These are phyloP conservation scores for Pichia membranifaciens DNA, from an alignment of 805 yeast genomes.

Conservation along the genomic window DNA sequence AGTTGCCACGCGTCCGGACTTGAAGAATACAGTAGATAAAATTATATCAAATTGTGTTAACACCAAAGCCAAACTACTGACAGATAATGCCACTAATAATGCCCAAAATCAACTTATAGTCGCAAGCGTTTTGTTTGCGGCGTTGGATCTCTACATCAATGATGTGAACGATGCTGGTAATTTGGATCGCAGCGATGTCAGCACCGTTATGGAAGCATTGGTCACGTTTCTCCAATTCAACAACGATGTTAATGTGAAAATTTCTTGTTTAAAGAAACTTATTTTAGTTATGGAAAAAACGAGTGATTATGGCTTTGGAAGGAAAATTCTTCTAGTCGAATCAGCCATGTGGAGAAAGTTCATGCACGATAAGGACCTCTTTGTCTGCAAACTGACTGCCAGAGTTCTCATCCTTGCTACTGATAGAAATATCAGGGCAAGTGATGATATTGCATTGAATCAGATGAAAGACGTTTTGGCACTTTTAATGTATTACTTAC, in stretches of 20 bases:
- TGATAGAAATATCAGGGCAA: background rate
- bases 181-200: background rate
- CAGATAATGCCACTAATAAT: background rate
- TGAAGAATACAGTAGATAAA: background rate
- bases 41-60: background rate
- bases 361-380: slow-evolving; percentile 10
- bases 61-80: background rate
- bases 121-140: slow-evolving; percentile 1
- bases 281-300: background rate
- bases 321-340: background rate
- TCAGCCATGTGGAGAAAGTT: slow-evolving; percentile 10
- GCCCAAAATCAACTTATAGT: slow-evolving; percentile 2
- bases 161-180: background rate
- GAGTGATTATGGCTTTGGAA: background rate
- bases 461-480: slow-evolving; percentile 5
- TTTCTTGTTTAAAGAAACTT: background rate
- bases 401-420: background rate
- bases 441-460: background rate
- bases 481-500: slow-evolving; percentile 5
- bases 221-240: slow-evolving; percentile 3
- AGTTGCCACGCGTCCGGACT: background rate
- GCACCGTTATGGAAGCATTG: background rate
- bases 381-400: slow-evolving; percentile 1
- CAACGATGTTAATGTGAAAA: slow-evolving; percentile 1
- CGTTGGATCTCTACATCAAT: slow-evolving; percentile 3